phyloP scores from a whole-genome alignment of 1,284 basidiomycete genomes.

The Cutaneotrichosporon cyanovorans region DNA sequence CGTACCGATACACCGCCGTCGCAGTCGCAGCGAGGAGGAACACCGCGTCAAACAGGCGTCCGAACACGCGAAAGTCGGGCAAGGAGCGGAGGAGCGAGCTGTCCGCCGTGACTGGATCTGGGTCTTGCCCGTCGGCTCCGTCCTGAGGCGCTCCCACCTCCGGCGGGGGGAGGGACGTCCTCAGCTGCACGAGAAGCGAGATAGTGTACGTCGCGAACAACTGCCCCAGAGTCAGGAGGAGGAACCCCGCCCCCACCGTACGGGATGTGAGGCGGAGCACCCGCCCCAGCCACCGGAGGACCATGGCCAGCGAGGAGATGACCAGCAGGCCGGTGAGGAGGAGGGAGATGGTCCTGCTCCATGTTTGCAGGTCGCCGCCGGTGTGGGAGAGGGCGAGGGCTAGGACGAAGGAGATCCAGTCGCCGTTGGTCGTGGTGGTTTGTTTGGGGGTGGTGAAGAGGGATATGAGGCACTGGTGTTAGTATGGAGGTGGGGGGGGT shows the following conservation, averaged over 20 bases:
- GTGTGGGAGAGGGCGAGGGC: constrained; percentile 37
- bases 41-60: constrained; percentile 42
- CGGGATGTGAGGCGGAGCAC: constrained; percentile 41
- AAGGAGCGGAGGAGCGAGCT: constrained; percentile 37
- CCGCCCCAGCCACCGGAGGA: constrained; percentile 41
- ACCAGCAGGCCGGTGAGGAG: constrained; percentile 42
- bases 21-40: constrained; percentile 39
- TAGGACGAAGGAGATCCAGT: constrained; percentile 46
- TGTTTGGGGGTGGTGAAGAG: constrained; percentile 34
- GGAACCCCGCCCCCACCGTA: constrained; percentile 44
- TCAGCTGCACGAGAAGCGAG: constrained; percentile 43
- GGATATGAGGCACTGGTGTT: constrained; percentile 35
- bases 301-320: constrained; percentile 39
- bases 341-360: constrained; percentile 42
- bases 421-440: constrained; percentile 39
- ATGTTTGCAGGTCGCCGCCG: constrained; percentile 34
- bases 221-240: constrained; percentile 42
- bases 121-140: neutral
- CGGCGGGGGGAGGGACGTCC: constrained; percentile 1
- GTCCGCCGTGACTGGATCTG: constrained; percentile 4
- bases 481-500: neutral
- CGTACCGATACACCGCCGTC: constrained; percentile 34
- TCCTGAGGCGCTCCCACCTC: neutral
- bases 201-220: constrained; percentile 45
- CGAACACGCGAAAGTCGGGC: constrained; percentile 45